Evolutionary conservation across 2,329 filamentous ascomycete species (phyloP), one percentile per base, ranked within the genome.

Genomic region (Cladobotryum protrusum): DNA sequence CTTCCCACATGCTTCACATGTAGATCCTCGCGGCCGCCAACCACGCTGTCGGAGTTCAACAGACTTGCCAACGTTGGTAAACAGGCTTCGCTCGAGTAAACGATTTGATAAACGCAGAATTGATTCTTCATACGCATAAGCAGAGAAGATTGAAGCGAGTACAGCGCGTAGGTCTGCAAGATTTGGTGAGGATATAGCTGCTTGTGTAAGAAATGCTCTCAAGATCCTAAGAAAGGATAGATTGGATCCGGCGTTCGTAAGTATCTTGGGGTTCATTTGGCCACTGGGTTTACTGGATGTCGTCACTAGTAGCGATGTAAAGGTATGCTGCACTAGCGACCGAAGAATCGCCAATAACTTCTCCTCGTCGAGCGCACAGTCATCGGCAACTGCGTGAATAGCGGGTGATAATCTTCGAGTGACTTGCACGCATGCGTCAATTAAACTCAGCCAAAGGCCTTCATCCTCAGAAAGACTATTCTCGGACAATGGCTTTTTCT

Each of bases 61-160:
- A 5, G 89, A 85, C 57, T 87, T 80, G 40, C 83, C 76, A 34
- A 99, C 89, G 56, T 88, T 86, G 37, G 86, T 80, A 61, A 97
- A 99, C 5, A 96, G 76, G 60, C 93, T 93, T 57, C 89, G 85
- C 55, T 95, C 91, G 0, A 99, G 76, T 49, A 99, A 82, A 4
- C 86, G 79, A 64, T 92, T 95, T 1, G 93, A 89, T 3, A 99
- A 79, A 2, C 80, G 77, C 17, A 99, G 77, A 14, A 99, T 87
- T 0, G 87, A 91, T 65, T 92, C 88, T 67, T 99, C 93, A 64
- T 97, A 96, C 0, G 90, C 86, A 64, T 99, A 99, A 0, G 93
- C 92, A 0, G 92, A 84, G 69, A 99, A 97, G 49, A 99, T 92
- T 12, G 91, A 93, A 1, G 82, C 76, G 2, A 99, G 78, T 1